A percentile compares a stretch with the other conserved stretches of the same genome.
Evolutionary conservation across 2,329 filamentous ascomycete species (phyloP).

Genomic region (Triangularia setosa): DNA sequence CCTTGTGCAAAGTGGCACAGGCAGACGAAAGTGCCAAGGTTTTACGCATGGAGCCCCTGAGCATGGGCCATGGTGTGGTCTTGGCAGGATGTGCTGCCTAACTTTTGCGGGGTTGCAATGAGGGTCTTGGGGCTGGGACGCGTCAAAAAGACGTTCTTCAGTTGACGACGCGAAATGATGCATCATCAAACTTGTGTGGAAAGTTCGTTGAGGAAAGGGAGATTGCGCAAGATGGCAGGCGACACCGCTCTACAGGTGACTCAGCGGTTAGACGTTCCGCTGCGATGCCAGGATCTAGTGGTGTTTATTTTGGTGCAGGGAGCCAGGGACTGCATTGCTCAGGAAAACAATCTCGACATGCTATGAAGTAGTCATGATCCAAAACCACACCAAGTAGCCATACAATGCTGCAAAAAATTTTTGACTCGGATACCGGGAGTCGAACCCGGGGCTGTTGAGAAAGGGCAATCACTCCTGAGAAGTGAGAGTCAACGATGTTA

Average conservation of each 20-base stretch:
- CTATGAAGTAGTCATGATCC: too few relatives aligned
- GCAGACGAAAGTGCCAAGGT: neutral
- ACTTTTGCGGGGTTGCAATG: neutral
- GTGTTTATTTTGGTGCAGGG: too few relatives aligned
- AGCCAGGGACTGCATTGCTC: too few relatives aligned
- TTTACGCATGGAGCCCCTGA: neutral
- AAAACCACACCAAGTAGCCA: neutral
- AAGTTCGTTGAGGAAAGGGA: too few relatives aligned
- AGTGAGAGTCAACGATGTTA: too few relatives aligned
- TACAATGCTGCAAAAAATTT: neutral
- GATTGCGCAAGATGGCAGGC: too few relatives aligned
- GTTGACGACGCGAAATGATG: neutral
- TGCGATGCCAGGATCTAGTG: too few relatives aligned
- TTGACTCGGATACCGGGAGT: neutral
- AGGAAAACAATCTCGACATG: too few relatives aligned
- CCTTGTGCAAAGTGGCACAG: neutral
- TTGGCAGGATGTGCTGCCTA: neutral
- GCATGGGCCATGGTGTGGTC: neutral
- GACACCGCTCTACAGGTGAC: too few relatives aligned
- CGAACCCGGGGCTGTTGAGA: neutral
- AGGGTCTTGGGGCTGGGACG: neutral
- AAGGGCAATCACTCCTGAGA: neutral
- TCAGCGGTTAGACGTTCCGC: too few relatives aligned
- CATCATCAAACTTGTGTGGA: too few relatives aligned
- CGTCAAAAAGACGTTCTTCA: neutral